A percentile compares a stretch with the other conserved stretches of the same genome.
These are phyloP conservation scores for Polyporus arcularius DNA, from an alignment of 768 basidiomycete genomes.

Conservation along the genomic window DNA sequence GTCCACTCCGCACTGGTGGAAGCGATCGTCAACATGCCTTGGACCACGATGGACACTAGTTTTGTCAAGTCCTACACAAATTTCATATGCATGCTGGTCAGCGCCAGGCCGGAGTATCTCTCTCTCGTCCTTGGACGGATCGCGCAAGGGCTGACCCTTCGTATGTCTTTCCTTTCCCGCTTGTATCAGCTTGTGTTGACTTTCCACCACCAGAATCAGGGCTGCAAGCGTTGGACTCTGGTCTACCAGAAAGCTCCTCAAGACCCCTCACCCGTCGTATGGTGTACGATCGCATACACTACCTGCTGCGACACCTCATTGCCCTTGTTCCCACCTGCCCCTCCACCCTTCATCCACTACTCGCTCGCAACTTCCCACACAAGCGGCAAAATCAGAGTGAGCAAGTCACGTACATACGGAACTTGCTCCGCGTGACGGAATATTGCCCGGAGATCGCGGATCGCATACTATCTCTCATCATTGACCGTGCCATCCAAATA, in stretches of 20 bases:
- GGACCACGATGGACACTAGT: constrained; percentile 85
- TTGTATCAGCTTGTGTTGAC: constrained; percentile 2
- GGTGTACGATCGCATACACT: constrained; percentile 86
- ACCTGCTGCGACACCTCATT: constrained; percentile 83
- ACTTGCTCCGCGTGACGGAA: constrained; percentile 75
- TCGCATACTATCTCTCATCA: constrained; percentile 79
- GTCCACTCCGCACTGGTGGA: constrained; percentile 80
- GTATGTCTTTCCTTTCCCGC: constrained; percentile 49
- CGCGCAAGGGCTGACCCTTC: constrained; percentile 85
- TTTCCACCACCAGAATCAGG: constrained; percentile 60
- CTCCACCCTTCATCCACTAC: constrained; percentile 80
- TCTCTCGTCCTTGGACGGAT: constrained; percentile 80
- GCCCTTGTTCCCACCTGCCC: constrained; percentile 90
- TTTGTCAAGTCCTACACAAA: constrained; percentile 89
- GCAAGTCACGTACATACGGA: constrained; percentile 90
- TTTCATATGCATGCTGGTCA: constrained; percentile 90
- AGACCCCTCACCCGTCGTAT: constrained; percentile 76
- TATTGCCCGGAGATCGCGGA: constrained; percentile 91
- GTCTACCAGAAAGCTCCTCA: constrained; percentile 63
- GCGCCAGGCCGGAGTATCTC: constrained; percentile 89
- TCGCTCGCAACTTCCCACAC: constrained; percentile 87
- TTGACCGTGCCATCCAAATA: constrained; percentile 94
- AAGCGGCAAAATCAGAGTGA: constrained; percentile 81
- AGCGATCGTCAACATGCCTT: constrained; percentile 84
- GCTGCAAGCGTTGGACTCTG: constrained; percentile 57